Percentiles rank a stretch among this genome's conserved stretches.
Conservation (phyloP, 805 yeast species). For the Yamadazyma sp. region DNA sequence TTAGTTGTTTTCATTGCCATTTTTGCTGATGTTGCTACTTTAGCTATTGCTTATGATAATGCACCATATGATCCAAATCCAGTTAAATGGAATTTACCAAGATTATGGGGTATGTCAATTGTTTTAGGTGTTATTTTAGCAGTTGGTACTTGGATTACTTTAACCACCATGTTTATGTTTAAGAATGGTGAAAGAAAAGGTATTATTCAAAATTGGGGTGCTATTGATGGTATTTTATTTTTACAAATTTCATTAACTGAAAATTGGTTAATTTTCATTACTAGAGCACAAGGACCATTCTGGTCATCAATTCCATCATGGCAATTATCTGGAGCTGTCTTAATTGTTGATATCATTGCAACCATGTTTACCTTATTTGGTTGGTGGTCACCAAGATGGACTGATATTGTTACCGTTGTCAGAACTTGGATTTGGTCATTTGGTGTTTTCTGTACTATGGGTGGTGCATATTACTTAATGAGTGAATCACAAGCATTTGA, state of each 20-base stretch:
- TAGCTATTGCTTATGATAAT: constrained; percentile 95
- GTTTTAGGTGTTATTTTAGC: constrained; percentile 84
- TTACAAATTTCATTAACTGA: constrained; percentile 92
- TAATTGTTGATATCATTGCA: constrained; percentile 84
- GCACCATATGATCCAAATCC: constrained; percentile 94
- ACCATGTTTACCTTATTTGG: constrained; percentile 92
- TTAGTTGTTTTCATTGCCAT: constrained; percentile 95
- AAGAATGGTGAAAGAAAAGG: constrained; percentile 59
- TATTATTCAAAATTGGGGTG: constrained; percentile 95
- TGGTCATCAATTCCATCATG: constrained; percentile 96
- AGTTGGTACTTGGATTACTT: constrained; percentile 89
- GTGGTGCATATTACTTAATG: constrained; percentile 96
- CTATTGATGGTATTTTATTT: constrained; percentile 89
- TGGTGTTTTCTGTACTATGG: constrained; percentile 95
- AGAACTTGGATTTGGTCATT: constrained; percentile 94
- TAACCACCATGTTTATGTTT: constrained; percentile 88
- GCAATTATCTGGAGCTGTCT: constrained; percentile 94
- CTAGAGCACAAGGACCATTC: constrained; percentile 98
- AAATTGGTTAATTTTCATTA: constrained; percentile 95
- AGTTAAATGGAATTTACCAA: constrained; percentile 95
- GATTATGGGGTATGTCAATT: constrained; percentile 96
- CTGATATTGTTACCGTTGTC: constrained; percentile 91
- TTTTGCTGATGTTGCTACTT: constrained; percentile 95
- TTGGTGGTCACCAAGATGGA: constrained; percentile 98
- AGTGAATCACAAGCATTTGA: constrained; percentile 76